Conservation (phyloP, 768 basidiomycete species). For the Tubosaeta brunneosetosa region DNA sequence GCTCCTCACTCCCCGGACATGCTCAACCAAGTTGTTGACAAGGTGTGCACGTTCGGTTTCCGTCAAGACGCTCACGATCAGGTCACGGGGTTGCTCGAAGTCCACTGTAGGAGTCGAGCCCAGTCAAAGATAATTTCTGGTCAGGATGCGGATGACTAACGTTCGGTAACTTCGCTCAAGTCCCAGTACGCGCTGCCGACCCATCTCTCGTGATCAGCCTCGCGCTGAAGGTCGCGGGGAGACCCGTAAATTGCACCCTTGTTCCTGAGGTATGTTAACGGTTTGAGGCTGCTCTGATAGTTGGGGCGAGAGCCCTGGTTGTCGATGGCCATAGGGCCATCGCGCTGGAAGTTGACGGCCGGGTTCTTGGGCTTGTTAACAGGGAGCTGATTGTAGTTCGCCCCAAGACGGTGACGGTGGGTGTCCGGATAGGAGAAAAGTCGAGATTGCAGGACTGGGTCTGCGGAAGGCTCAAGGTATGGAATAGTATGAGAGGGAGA, state of each 20-base stretch:
- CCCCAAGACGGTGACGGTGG: constrained; percentile 78
- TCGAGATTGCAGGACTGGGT: constrained; percentile 91
- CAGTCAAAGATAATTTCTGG: background rate
- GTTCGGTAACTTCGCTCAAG: constrained; percentile 72
- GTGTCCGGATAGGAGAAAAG: constrained; percentile 94
- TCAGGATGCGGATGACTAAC: constrained; percentile 40
- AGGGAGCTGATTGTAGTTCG: constrained; percentile 81
- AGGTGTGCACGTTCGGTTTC: constrained; percentile 39
- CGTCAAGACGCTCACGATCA: background rate
- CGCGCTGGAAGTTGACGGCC: constrained; percentile 90
- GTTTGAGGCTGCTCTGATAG: constrained; percentile 76
- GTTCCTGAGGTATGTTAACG: constrained; percentile 57
- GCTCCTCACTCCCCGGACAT: constrained; percentile 60
- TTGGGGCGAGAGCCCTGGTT: constrained; percentile 85
- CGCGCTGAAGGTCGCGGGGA: constrained; percentile 35
- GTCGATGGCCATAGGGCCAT: constrained; percentile 61
- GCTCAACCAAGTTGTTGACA: constrained; percentile 61
- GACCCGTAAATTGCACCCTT: constrained; percentile 42
- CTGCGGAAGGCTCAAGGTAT: constrained; percentile 85
- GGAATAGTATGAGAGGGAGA: constrained; percentile 84
- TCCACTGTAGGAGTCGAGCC: constrained; percentile 46
- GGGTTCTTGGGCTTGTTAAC: constrained; percentile 76
- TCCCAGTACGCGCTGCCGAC: constrained; percentile 65
- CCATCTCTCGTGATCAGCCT: constrained; percentile 67
- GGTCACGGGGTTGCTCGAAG: constrained; percentile 76